A percentile compares a stretch with the other conserved stretches of the same genome.
phyloP scores from a whole-genome alignment of 257 asterid genomes.

The Anisodus acutangulus region DNA sequence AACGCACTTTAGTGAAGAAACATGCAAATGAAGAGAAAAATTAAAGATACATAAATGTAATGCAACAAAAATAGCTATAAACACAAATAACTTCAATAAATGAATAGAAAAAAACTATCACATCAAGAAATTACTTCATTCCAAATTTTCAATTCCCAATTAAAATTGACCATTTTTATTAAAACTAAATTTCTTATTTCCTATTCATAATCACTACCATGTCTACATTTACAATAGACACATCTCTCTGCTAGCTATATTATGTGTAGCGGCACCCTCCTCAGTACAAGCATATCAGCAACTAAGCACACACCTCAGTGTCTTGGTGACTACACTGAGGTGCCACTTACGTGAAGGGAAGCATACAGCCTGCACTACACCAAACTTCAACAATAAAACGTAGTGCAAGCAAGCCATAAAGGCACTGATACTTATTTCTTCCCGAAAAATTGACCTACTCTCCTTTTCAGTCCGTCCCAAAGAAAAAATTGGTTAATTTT shows the following conservation, averaged over 20 bases:
- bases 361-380: neutral
- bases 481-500: neutral
- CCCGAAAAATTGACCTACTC: neutral
- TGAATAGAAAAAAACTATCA: slow-evolving; percentile 2
- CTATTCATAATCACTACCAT: slow-evolving; percentile 16
- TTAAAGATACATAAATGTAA: neutral
- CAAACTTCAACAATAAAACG: slow-evolving; percentile 23
- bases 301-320: neutral
- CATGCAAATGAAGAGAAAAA: neutral
- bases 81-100: neutral
- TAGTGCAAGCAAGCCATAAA: neutral
- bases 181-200: slow-evolving; percentile 2
- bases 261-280: neutral
- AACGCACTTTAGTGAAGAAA: neutral
- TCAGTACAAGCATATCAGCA: neutral
- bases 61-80: slow-evolving; percentile 2
- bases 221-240: neutral
- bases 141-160: neutral
- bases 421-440: neutral
- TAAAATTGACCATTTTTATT: slow-evolving; percentile 10
- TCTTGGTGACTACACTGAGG: neutral
- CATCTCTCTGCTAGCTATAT: neutral
- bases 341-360: slow-evolving; percentile 4
- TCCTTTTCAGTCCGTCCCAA: neutral
- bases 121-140: slow-evolving; percentile 5